Evolutionary conservation across 768 basidiomycete species (phyloP).

Genomic region (Hysterangium stoloniferum): DNA sequence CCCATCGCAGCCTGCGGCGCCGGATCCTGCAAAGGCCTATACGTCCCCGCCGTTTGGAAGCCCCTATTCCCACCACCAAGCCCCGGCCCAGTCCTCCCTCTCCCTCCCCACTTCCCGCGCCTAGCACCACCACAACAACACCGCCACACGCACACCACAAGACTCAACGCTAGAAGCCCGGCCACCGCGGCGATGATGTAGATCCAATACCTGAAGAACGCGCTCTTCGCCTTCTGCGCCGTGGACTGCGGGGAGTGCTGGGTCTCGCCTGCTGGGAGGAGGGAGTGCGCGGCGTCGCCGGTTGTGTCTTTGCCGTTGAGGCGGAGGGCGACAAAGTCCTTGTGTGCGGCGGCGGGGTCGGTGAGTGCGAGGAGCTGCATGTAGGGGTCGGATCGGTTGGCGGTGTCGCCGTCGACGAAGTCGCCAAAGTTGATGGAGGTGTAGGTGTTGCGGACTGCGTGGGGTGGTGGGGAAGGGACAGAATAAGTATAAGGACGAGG

Average conservation of each 20-base stretch:
- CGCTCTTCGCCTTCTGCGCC: not conserved
- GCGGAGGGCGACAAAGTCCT: slow-evolving; percentile 61
- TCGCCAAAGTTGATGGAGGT: slow-evolving; percentile 58
- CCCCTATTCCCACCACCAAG: not conserved
- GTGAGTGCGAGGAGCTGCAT: slow-evolving; percentile 59
- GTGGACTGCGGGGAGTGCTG: slow-evolving; percentile 7
- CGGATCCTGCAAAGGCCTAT: slow-evolving; percentile 10
- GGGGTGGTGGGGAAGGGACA: not conserved
- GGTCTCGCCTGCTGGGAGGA: slow-evolving; percentile 44
- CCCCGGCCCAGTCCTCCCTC: no score
- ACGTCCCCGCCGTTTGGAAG: not conserved
- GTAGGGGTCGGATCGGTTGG: slow-evolving; percentile 42
- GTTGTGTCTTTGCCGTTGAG: slow-evolving; percentile 53
- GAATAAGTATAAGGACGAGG: not conserved
- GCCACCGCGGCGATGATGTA: not conserved
- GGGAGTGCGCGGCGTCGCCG: slow-evolving; percentile 42
- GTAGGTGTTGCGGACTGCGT: slow-evolving; percentile 58
- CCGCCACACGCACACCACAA: not conserved
- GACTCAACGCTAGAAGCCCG: not conserved
- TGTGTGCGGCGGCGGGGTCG: slow-evolving; percentile 39
- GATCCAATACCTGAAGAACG: not conserved
- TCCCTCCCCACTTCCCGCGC: no score
- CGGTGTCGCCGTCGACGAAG: slow-evolving; percentile 39
- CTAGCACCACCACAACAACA: not conserved
- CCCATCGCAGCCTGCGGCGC: not conserved